These are phyloP conservation scores for Monosporozyma solicola DNA, from an alignment of 805 yeast genomes.

Conservation along the genomic window DNA sequence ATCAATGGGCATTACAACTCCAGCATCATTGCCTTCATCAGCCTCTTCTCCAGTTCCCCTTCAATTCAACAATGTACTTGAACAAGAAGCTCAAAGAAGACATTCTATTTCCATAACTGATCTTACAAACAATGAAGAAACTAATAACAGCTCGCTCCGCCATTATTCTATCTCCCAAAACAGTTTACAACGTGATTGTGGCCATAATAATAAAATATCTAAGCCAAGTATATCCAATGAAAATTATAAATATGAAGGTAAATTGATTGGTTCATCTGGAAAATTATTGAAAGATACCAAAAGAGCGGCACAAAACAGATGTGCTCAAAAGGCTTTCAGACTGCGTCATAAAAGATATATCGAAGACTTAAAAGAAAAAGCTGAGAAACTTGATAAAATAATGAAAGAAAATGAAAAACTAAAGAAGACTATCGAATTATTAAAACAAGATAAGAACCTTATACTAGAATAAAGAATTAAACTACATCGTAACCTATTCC, in stretches of 20 bases:
- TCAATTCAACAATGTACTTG: not conserved
- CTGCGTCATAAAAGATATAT: constrained; percentile 74
- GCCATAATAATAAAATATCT: not conserved
- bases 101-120: constrained; percentile 1
- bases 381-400: constrained; percentile 52
- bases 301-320: constrained; percentile 86
- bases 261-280: constrained; percentile 22
- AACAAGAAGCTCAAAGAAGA: constrained; percentile 1
- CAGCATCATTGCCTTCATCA: not conserved
- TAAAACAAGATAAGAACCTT: not conserved
- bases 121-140: not conserved
- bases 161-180: not conserved
- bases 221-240: constrained; percentile 7
- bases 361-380: constrained; percentile 67
- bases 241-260: constrained; percentile 13
- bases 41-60: not conserved
- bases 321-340: constrained; percentile 87
- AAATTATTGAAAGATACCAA: constrained; percentile 42
- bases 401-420: constrained; percentile 59
- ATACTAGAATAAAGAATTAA: not conserved
- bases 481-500: not conserved
- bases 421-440: constrained; percentile 25
- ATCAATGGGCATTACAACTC: not conserved
- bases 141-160: not conserved
- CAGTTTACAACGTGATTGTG: not conserved